These are phyloP conservation scores for Halteria grandinella DNA, from an alignment of 73 alveolate species.

Conservation along the genomic window DNA sequence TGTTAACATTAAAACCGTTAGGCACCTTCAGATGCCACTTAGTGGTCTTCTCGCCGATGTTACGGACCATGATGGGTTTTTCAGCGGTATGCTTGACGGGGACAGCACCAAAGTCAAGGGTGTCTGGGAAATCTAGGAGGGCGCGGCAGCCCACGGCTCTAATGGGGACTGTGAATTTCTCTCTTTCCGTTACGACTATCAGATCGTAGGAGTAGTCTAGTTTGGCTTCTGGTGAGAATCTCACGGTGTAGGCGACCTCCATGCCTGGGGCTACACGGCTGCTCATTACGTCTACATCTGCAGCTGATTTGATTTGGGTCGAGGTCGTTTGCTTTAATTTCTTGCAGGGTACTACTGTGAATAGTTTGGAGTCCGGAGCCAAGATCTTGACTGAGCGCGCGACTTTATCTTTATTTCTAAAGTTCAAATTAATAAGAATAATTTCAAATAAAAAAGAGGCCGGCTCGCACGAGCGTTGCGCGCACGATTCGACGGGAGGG, in stretches of 20 bases:
- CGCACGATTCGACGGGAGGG: no score
- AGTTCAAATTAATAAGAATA: constrained; percentile 39
- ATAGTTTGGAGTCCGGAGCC: constrained; percentile 98
- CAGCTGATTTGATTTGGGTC: constrained; percentile 63
- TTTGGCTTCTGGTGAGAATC: constrained; percentile 98
- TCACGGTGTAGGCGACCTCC: constrained; percentile 93
- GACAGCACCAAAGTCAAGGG: constrained; percentile 96
- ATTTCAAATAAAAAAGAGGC: constrained; percentile 35
- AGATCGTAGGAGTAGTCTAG: constrained; percentile 95
- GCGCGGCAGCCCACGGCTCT: constrained; percentile 95
- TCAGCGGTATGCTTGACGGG: constrained; percentile 99
- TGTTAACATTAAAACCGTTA: constrained; percentile 81
- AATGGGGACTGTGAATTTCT: constrained; percentile 98
- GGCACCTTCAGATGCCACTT: constrained; percentile 97
- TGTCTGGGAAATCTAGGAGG: constrained; percentile 97
- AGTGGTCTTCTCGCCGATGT: constrained; percentile 99
- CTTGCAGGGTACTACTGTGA: constrained; percentile 95
- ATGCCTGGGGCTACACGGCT: constrained; percentile 98
- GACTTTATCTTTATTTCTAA: constrained; percentile 95
- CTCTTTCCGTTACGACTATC: constrained; percentile 98
- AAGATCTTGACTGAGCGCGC: constrained; percentile 97
- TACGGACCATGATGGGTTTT: constrained; percentile 97
- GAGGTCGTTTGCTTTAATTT: constrained; percentile 67
- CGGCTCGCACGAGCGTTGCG: constrained; percentile 21
- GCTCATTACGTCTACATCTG: constrained; percentile 65